Evolutionary conservation across 2,329 filamentous ascomycete genomes (phyloP), one percentile per base, ranked within the genome.

Genomic region (Cordyceps javanica): DNA sequence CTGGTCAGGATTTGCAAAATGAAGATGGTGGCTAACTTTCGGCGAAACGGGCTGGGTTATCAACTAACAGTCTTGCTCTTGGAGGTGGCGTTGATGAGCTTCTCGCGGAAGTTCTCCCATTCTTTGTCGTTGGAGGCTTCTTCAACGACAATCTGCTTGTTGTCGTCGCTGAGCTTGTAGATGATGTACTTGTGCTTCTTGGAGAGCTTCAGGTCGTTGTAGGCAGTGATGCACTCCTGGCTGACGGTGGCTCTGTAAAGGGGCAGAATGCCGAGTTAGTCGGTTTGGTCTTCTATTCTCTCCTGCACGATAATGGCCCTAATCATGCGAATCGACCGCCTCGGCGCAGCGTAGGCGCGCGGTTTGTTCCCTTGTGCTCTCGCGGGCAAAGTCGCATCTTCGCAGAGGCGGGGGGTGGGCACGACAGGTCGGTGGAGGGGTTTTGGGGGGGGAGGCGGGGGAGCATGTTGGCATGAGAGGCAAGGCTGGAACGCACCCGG

Each of bases 121-220:
- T 91, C 84, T 64, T 75, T 75, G 66, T 86, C 79, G 61, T 76
- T 76, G 59, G 85, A 88, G 56, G 83, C 80, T 72, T 90, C 85
- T 75, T 93, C 89, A 67, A 94, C 84, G 60, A 89, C 86, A 71
- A 94, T 91, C 76, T 90, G 75, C 76, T 87, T 90, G 82, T 86
- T 85, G 79, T 91, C 82, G 75, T 92, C 88, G 64, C 86, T 87
- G 72, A 94, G 85, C 82, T 91, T 91, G 86, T 83, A 93, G 81
- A 94, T 85, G 78, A 94, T 88, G 82, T 83, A 95, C 78, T 91
- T 92, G 79, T 85, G 81, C 79, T 84, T 85, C 77, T 91, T 91
- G 75, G 76, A 80, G 66, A 91, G 85, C 84, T 93, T 93, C 65
- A 93, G 82, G 66, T 92, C 87, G 75, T 92, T 91, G 82, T 87